Percentiles rank a stretch among this genome's conserved stretches.
phyloP scores from a whole-genome alignment of 2,329 filamentous ascomycete species.

The Pseudogymnoascus destructans region DNA sequence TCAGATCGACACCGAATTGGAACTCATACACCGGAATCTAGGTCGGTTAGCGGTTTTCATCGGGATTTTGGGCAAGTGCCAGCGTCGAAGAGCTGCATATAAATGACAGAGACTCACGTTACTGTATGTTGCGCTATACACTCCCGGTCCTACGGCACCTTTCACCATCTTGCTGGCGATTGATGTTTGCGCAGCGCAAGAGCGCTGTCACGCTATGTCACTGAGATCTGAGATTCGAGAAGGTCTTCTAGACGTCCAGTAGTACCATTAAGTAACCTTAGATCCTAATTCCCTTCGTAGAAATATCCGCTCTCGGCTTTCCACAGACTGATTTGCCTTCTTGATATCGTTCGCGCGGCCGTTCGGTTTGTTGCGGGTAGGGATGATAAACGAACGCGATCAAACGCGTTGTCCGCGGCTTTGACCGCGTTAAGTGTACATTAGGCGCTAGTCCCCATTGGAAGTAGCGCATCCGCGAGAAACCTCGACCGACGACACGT shows the following conservation, averaged over 20 bases:
- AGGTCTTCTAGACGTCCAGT: not conserved
- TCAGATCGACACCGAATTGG: constrained; percentile 65
- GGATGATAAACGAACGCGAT: constrained; percentile 6
- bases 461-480: not conserved
- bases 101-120: constrained; percentile 36
- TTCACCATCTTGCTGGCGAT: constrained; percentile 23
- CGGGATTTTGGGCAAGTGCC: constrained; percentile 11
- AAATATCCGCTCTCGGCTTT: constrained; percentile 2
- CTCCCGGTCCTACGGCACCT: constrained; percentile 25
- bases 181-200: constrained; percentile 2
- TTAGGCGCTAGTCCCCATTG: not conserved
- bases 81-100: not conserved
- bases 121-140: constrained; percentile 58
- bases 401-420: constrained; percentile 2
- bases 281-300: not conserved
- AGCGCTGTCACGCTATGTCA: not conserved
- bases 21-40: constrained; percentile 93
- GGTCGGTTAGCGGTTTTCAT: constrained; percentile 12
- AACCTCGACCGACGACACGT: constrained; percentile 6
- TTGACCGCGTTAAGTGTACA: constrained; percentile 8
- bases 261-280: not conserved
- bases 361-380: constrained; percentile 5
- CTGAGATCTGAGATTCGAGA: not conserved
- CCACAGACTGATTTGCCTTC: not conserved
- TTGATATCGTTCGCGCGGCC: not conserved